Evolutionary conservation across 2,329 filamentous ascomycete genomes (phyloP), one percentile per base, ranked within the genome.

Genomic region (Calonectria henricotiae): DNA sequence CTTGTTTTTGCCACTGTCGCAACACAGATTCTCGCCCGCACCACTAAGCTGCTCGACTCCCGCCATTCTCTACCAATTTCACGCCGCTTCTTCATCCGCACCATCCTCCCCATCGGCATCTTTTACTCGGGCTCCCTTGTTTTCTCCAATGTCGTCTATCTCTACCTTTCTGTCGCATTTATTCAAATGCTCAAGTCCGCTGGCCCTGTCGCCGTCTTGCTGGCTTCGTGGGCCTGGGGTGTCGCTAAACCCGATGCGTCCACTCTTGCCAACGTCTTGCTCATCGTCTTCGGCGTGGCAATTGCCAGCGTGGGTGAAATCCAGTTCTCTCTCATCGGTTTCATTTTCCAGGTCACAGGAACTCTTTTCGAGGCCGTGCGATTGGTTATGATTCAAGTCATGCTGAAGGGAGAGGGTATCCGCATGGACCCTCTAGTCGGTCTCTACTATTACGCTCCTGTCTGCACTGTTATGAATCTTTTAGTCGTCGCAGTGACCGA

Each of bases 401-500:
- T 97, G 76, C 89, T 97, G 62, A 93, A 91, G 79, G 91, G 88
- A 39, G 88, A 92, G 62, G 93, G 94, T 51, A 82, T 93, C 85
- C 94, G 94, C 86, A 96, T 97, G 94, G 93, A 96, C 79, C 94
- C 94, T 41, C 88, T 97, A 41, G 94, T 96, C 71, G 94, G 93
- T 37, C 88, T 97, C 25, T 97, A 97, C 87, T 97, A 97, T 86
- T 97, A 94, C 80, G 94, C 94, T 0, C 94, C 94, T 5, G 91
- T 94, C 60, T 97, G 94, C 83, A 93, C 93, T 60, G 83, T 92
- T 77, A 94, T 95, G 91, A 97, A 97, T 84, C 85, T 92, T 67
- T 76, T 92, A 43, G 90, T 94, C 39, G 90, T 92, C 71, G 80
- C 94, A 68, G 85, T 93, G 75, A 85, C 90, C n/a, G 94, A 97